phyloP scores from a whole-genome alignment of 2,329 filamentous ascomycete genomes.

The Colletotrichum sp. region DNA sequence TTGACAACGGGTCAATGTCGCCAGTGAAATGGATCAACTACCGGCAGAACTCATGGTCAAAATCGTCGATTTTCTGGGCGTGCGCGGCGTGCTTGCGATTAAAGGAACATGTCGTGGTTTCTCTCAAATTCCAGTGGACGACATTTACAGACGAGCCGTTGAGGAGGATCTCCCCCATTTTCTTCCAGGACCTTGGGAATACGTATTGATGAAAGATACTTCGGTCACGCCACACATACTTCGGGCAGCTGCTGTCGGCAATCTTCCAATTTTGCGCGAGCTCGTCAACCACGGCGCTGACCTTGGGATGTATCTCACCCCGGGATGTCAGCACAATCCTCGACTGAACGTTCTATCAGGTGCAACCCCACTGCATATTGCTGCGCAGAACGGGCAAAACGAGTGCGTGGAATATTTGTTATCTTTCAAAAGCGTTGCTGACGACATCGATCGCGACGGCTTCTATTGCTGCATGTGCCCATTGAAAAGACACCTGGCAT shows the following conservation, averaged over 20 bases:
- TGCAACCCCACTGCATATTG: not conserved
- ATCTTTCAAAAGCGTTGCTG: not conserved
- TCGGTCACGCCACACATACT: not conserved
- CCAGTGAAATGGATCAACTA: not conserved
- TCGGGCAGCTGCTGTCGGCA: not conserved
- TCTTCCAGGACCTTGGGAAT: not conserved
- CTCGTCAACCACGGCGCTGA: not conserved
- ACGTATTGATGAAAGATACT: not conserved
- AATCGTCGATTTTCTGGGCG: not conserved
- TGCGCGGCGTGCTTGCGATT: not conserved
- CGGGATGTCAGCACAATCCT: not conserved
- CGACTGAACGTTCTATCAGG: accelerated
- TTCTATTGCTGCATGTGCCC: not conserved
- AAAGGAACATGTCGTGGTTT: not conserved
- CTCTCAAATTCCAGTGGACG: not conserved
- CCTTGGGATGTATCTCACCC: not conserved
- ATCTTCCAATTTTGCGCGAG: not conserved
- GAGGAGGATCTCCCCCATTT: not conserved
- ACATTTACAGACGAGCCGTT: not conserved
- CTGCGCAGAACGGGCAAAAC: not conserved
- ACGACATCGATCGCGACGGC: not conserved
- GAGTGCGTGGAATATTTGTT: not conserved
- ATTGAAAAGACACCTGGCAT: not conserved
- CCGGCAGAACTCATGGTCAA: not conserved
- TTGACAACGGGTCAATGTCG: not conserved